phyloP scores from a whole-genome alignment of 2,329 filamentous ascomycete species.

The Ceratocystis albifundus region DNA sequence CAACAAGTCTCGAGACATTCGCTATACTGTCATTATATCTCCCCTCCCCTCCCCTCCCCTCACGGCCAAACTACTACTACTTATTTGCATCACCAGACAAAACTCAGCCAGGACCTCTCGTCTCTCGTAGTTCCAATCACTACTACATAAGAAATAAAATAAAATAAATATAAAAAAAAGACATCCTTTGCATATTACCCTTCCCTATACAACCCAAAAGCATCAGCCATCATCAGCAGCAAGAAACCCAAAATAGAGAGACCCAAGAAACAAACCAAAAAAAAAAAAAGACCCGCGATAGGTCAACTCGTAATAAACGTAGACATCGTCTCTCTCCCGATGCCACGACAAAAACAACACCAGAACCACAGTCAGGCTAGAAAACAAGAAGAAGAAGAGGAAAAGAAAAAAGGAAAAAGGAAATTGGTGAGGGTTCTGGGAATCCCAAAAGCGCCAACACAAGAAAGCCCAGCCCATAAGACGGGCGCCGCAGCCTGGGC shows the following conservation, averaged over 20 bases:
- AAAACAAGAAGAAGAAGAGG: no score
- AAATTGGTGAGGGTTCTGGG: not conserved
- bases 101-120: not conserved
- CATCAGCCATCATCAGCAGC: not conserved
- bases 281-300: not conserved
- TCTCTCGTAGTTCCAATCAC: not conserved
- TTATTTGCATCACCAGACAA: not conserved
- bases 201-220: not conserved
- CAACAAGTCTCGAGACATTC: not conserved
- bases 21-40: not conserved
- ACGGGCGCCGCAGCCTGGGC: not conserved
- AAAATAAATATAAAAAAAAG: no score
- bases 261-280: conserved; percentile 8
- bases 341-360: not conserved
- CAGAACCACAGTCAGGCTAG: not conserved
- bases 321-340: conserved; percentile 7
- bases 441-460: not conserved
- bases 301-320: not conserved
- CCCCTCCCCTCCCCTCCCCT: no score
- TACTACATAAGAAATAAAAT: no score
- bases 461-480: not conserved
- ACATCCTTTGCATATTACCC: not conserved
- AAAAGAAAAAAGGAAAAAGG: not conserved
- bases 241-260: not conserved
- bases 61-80: no score